Conservation (phyloP, 176 grass and related monocot species). For the Juncus effusus region DNA sequence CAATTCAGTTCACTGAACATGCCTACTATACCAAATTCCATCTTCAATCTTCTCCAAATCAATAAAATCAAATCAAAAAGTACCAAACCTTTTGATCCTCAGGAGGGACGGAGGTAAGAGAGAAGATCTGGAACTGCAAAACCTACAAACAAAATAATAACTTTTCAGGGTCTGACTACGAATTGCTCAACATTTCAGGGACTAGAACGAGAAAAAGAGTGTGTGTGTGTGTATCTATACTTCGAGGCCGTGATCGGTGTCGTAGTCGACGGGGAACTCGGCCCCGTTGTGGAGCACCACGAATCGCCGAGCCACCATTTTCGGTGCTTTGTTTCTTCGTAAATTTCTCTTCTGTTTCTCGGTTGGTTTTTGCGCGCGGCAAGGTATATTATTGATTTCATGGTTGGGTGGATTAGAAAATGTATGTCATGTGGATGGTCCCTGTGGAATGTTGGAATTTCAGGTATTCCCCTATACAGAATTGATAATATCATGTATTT, state of each 20-base stretch:
- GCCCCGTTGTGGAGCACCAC: slow-evolving; percentile 39
- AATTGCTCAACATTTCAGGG: not conserved
- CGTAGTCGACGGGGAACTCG: slow-evolving; percentile 57
- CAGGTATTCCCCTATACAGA: too few species aligned
- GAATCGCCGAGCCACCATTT: slow-evolving; percentile 68
- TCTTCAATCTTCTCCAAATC: not conserved
- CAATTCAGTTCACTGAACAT: not conserved
- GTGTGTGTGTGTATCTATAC: slow-evolving; percentile 20
- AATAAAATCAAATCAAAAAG: slow-evolving; percentile 2
- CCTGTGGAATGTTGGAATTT: too few species aligned
- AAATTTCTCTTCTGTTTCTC: not conserved
- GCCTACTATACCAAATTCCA: too few species aligned
- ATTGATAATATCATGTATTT: too few species aligned
- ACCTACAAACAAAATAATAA: slow-evolving; percentile 10
- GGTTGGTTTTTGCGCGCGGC: not conserved
- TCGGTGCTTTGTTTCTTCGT: not conserved
- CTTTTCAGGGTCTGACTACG: not conserved
- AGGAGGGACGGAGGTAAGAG: slow-evolving; percentile 74
- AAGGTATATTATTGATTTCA: not conserved
- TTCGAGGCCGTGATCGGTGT: slow-evolving; percentile 67
- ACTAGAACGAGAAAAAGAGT: not conserved
- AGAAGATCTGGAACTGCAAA: slow-evolving; percentile 75
- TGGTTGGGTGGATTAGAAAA: not conserved
- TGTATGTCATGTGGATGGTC: not conserved
- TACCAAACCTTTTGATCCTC: slow-evolving; percentile 66